Conservation (phyloP, 176 grass and related monocot species). For the Thinopyrum elongatum region DNA sequence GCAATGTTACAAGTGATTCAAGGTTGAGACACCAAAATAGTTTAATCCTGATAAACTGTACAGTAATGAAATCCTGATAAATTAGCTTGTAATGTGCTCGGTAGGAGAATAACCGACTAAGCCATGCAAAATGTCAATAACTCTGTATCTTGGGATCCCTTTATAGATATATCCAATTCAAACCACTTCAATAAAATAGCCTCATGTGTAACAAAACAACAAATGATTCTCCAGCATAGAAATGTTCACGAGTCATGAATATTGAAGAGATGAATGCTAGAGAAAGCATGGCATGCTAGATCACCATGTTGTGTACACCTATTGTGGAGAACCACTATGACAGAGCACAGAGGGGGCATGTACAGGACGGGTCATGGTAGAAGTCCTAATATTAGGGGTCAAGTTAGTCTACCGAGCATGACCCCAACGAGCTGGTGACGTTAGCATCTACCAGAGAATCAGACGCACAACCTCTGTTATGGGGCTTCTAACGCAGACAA, state of each 20-base stretch:
- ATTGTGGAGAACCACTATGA: neutral
- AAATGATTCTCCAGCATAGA: neutral
- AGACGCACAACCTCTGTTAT: neutral
- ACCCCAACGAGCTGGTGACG: neutral
- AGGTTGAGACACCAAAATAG: constrained; percentile 18
- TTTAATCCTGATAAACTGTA: neutral
- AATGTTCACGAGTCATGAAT: neutral
- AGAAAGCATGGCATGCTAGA: neutral
- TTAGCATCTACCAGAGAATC: neutral
- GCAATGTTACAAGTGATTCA: neutral
- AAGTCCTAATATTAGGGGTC: neutral
- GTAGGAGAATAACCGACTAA: neutral
- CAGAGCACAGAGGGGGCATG: neutral
- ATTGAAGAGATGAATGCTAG: neutral
- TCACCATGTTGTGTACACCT: neutral
- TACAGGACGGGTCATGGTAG: neutral
- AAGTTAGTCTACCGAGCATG: neutral
- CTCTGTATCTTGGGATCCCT: neutral
- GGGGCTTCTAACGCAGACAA: neutral
- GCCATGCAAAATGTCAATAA: neutral
- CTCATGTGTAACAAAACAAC: neutral
- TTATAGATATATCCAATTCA: constrained; percentile 10
- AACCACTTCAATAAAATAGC: neutral
- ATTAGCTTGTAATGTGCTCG: neutral
- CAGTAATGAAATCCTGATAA: neutral